These are phyloP conservation scores for Melanogaster broomeanus DNA, from an alignment of 768 basidiomycete genomes.

Conservation along the genomic window DNA sequence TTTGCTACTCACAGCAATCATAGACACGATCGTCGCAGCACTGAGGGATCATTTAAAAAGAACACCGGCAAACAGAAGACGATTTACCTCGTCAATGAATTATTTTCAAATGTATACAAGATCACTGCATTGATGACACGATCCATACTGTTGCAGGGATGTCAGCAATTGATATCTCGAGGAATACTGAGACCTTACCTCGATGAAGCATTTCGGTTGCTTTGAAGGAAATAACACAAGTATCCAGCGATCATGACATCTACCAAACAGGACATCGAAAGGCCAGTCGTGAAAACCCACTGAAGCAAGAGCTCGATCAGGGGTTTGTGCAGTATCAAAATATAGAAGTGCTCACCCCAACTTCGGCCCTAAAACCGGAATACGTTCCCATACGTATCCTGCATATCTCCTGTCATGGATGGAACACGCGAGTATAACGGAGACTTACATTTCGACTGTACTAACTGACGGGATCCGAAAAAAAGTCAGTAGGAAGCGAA, in stretches of 20 bases:
- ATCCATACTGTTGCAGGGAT: slow-evolving; percentile 38
- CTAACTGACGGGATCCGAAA: slow-evolving; percentile 22
- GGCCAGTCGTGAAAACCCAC: slow-evolving; percentile 54
- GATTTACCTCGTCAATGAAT: slow-evolving; percentile 47
- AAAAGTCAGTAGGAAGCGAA: slow-evolving; percentile 13
- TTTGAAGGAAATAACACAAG: slow-evolving; percentile 44
- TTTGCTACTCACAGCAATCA: slow-evolving; percentile 40
- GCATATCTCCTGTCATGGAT: background rate
- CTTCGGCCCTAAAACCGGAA: slow-evolving; percentile 21
- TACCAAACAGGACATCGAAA: slow-evolving; percentile 48
- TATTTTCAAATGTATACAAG: slow-evolving; percentile 55
- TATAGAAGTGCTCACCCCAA: slow-evolving; percentile 15
- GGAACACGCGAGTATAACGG: background rate
- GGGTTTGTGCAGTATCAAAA: slow-evolving; percentile 13
- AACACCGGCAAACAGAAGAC: background rate
- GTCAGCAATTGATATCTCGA: too few relatives aligned
- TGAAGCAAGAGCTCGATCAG: slow-evolving; percentile 17
- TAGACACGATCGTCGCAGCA: slow-evolving; percentile 41
- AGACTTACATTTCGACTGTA: slow-evolving; percentile 32
- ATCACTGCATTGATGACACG: slow-evolving; percentile 48
- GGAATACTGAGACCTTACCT: slow-evolving; percentile 24
- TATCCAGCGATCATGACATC: slow-evolving; percentile 51
- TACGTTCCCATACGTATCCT: slow-evolving; percentile 31
- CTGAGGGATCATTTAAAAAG: slow-evolving; percentile 18
- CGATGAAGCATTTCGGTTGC: slow-evolving; percentile 40